Evolutionary conservation across 805 yeast genomes (phyloP).

Genomic region (Ogataea polymorpha): DNA sequence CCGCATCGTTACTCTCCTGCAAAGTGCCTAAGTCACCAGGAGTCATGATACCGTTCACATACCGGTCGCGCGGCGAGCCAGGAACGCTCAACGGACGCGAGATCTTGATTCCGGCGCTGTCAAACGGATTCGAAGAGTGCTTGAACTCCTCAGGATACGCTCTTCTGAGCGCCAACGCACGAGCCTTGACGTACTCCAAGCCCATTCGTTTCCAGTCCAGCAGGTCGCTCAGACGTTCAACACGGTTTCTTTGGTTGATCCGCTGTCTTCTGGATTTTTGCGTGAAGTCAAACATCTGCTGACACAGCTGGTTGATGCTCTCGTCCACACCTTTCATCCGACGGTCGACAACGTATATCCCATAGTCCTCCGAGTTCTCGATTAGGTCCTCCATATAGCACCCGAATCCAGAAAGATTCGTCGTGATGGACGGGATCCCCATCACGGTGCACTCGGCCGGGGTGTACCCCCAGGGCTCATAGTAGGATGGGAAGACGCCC

Average conservation of each 20-base stretch:
- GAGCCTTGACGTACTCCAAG: slow-evolving; percentile 89
- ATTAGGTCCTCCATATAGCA: slow-evolving; percentile 98
- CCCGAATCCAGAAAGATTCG: slow-evolving; percentile 94
- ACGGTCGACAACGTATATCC: slow-evolving; percentile 95
- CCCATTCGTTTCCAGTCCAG: slow-evolving; percentile 99
- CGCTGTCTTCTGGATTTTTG: slow-evolving; percentile 92
- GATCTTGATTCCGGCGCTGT: slow-evolving; percentile 55
- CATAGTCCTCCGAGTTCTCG: slow-evolving; percentile 91
- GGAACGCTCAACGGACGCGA: slow-evolving; percentile 95
- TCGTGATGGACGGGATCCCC: slow-evolving; percentile 98
- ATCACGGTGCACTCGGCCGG: slow-evolving; percentile 99
- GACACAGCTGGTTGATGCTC: slow-evolving; percentile 83
- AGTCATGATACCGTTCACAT: slow-evolving; percentile 67
- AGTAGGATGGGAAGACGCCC: slow-evolving; percentile 97
- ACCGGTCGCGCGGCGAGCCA: slow-evolving; percentile 83
- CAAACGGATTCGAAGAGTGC: slow-evolving; percentile 39
- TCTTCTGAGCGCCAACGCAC: slow-evolving; percentile 85
- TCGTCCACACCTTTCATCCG: slow-evolving; percentile 91
- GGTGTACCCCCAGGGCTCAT: slow-evolving; percentile 99
- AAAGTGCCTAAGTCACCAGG: slow-evolving; percentile 98
- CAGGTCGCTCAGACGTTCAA: slow-evolving; percentile 88
- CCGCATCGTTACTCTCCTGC: slow-evolving; percentile 86
- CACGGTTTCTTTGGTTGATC: slow-evolving; percentile 95
- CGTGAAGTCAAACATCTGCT: slow-evolving; percentile 85
- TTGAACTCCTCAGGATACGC: slow-evolving; percentile 87